A percentile compares a stretch with the other conserved stretches of the same genome.
phyloP scores from a whole-genome alignment of 306 rosid genomes.

The Castanea crenata region DNA sequence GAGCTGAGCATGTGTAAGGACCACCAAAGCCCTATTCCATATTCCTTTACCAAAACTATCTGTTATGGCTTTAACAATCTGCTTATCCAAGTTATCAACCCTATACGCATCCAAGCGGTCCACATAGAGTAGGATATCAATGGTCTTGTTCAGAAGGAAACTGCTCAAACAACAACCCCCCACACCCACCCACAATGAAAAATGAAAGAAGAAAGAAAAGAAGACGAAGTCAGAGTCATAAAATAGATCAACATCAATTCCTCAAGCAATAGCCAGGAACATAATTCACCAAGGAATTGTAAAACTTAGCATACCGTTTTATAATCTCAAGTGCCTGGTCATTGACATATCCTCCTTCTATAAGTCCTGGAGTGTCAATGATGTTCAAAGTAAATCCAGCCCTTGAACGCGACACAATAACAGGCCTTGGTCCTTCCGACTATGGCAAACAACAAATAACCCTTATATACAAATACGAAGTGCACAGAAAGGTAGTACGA shows the following conservation, averaged over 20 bases:
- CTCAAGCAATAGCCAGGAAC: background rate
- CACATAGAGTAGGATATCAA: slow-evolving; percentile 89
- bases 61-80: slow-evolving; percentile 74
- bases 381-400: slow-evolving; percentile 86
- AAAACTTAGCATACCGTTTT: slow-evolving; percentile 51
- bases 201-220: slow-evolving; percentile 2
- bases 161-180: slow-evolving; percentile 39
- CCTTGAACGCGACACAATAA: slow-evolving; percentile 81
- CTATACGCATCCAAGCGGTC: slow-evolving; percentile 93
- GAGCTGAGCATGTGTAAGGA: slow-evolving; percentile 88
- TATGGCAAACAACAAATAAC: slow-evolving; percentile 23
- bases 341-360: slow-evolving; percentile 95
- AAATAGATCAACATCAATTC: background rate
- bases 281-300: slow-evolving; percentile 1
- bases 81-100: slow-evolving; percentile 88
- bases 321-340: slow-evolving; percentile 71
- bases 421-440: slow-evolving; percentile 88
- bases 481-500: background rate
- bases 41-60: slow-evolving; percentile 81
- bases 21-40: slow-evolving; percentile 86
- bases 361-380: slow-evolving; percentile 97
- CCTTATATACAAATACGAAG: slow-evolving; percentile 7
- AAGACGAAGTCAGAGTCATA: background rate
- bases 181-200: slow-evolving; percentile 1
- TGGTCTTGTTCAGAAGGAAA: slow-evolving; percentile 89